A percentile compares a stretch with the other conserved stretches of the same genome.
Conservation (phyloP, 768 basidiomycete genomes). For the Clathrus columnatus region DNA sequence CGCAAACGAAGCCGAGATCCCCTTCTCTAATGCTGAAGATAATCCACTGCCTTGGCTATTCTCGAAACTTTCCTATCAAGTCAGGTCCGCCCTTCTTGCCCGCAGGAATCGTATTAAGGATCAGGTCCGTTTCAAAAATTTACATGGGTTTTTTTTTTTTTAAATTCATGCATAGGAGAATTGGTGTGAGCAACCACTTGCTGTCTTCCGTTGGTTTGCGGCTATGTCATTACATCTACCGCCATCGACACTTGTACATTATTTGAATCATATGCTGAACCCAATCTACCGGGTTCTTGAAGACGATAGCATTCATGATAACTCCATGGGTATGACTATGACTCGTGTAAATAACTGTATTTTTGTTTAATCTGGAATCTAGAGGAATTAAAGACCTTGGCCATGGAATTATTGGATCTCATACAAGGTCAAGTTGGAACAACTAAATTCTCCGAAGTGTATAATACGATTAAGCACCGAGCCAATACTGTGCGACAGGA, state of each 20-base stretch:
- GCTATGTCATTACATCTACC: conserved; percentile 78
- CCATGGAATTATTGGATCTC: conserved; percentile 78
- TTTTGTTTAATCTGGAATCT: neutral
- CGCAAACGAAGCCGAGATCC: conserved; percentile 24
- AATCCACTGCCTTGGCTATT: conserved; percentile 87
- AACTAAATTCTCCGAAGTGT: conserved; percentile 70
- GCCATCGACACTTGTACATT: conserved; percentile 45
- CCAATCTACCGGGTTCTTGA: conserved; percentile 84
- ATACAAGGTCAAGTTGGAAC: conserved; percentile 82
- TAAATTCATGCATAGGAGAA: conserved; percentile 44
- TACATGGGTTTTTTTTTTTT: neutral
- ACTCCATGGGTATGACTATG: conserved; percentile 59
- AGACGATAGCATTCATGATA: conserved; percentile 74
- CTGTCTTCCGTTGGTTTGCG: conserved; percentile 87
- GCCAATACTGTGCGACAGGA: conserved; percentile 59
- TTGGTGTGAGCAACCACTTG: conserved; percentile 76
- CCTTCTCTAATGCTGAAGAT: conserved; percentile 14
- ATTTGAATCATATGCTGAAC: conserved; percentile 75
- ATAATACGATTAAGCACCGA: conserved; percentile 73
- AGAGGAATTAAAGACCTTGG: conserved; percentile 81
- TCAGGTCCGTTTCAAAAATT: conserved; percentile 42
- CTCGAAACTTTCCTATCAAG: conserved; percentile 86
- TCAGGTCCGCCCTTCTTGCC: conserved; percentile 64
- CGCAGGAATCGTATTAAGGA: conserved; percentile 46
- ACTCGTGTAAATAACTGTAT: neutral